Evolutionary conservation across 768 basidiomycete genomes (phyloP).

Genomic region (Panaeolus cyanescens): DNA sequence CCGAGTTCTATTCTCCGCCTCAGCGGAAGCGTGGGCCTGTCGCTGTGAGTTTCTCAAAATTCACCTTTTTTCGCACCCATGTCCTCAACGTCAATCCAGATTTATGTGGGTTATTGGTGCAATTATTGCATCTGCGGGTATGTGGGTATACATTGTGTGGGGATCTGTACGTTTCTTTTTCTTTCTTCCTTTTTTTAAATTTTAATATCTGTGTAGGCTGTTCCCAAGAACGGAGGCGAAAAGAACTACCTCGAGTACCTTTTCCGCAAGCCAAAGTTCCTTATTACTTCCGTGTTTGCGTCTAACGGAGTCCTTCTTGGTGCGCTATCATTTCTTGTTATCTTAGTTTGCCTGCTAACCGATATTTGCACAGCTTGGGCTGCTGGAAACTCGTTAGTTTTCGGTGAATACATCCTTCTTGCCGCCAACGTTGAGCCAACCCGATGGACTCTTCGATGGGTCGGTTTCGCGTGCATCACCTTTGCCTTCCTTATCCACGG

Average conservation of each 20-base stretch:
- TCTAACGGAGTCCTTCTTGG: constrained; percentile 54
- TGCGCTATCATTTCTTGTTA: constrained; percentile 1
- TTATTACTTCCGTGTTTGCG: constrained; percentile 58
- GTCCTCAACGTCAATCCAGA: constrained; percentile 16
- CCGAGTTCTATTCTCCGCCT: constrained; percentile 38
- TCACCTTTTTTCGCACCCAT: not conserved
- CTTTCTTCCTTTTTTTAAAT: not conserved
- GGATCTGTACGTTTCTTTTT: constrained; percentile 31
- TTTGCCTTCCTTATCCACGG: constrained; percentile 42
- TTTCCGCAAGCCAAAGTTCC: constrained; percentile 54
- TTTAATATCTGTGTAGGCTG: constrained; percentile 32
- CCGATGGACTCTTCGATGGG: constrained; percentile 33
- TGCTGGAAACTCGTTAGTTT: constrained; percentile 52
- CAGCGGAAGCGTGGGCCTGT: constrained; percentile 43
- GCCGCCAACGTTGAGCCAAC: constrained; percentile 31
- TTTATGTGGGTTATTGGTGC: constrained; percentile 47
- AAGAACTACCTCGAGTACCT: constrained; percentile 72
- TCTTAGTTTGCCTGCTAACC: not conserved
- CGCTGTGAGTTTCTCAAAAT: constrained; percentile 25
- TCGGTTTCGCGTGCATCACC: constrained; percentile 38
- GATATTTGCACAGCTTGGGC: constrained; percentile 30
- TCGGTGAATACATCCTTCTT: constrained; percentile 55
- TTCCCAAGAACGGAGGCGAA: constrained; percentile 70
- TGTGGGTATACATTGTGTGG: constrained; percentile 43
- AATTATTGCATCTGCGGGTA: constrained; percentile 38